Evolutionary conservation across 192 early-diverging fungal genomes (phyloP).

Genomic region (Linderina pennispora): DNA sequence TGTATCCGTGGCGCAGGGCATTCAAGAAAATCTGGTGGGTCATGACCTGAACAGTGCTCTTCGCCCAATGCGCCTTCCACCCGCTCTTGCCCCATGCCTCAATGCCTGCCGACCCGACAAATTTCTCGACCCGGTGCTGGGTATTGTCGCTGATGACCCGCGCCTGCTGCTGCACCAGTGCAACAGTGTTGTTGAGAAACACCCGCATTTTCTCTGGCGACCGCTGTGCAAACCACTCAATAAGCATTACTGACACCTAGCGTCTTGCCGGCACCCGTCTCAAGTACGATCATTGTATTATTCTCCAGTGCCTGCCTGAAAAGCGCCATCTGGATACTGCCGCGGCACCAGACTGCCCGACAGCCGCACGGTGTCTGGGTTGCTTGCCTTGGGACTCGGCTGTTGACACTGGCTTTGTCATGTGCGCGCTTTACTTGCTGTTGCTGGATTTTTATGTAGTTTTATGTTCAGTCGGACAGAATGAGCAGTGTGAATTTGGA

Average conservation of each 20-base stretch:
- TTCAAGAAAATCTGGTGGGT: conserved; percentile 84
- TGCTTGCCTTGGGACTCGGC: no score
- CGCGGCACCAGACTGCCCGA: conserved; percentile 45
- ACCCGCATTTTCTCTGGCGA: conserved; percentile 34
- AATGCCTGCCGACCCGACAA: conserved; percentile 63
- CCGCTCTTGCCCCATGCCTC: conserved; percentile 53
- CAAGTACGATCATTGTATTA: conserved; percentile 86
- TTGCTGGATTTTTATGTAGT: no score
- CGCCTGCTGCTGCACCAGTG: conserved; percentile 82
- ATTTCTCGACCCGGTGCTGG: conserved; percentile 51
- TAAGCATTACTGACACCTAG: conserved; percentile 80
- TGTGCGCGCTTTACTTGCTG: no score
- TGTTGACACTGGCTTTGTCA: no score
- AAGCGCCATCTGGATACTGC: conserved; percentile 77
- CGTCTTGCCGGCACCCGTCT: conserved; percentile 94
- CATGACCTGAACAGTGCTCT: conserved; percentile 73
- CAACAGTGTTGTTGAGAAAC: conserved; percentile 85
- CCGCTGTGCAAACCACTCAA: conserved; percentile 61
- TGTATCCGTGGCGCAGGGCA: conserved; percentile 62
- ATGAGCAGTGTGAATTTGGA: no score
- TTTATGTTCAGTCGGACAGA: no score
- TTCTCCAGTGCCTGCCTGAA: conserved; percentile 55
- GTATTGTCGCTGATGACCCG: conserved; percentile 68
- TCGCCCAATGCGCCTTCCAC: conserved; percentile 57
- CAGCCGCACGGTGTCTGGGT: not conserved